phyloP scores from a whole-genome alignment of 1,139 yeast genomes.

The Saccharomyces hybrid region DNA sequence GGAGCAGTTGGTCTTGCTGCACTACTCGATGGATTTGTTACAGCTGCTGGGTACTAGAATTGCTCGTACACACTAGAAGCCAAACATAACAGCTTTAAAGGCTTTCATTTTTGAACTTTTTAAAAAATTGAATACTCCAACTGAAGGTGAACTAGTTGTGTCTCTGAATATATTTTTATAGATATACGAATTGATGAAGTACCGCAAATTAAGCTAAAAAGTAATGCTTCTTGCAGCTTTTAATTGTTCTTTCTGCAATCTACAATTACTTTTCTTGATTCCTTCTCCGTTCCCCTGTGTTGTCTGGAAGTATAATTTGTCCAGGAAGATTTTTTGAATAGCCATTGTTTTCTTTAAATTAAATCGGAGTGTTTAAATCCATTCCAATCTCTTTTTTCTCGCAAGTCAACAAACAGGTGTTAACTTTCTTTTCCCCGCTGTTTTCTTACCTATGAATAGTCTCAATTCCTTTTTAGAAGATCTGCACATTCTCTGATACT shows the following conservation, averaged over 20 bases:
- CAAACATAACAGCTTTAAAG: neutral
- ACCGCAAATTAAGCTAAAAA: neutral
- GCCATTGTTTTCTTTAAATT: too few species aligned
- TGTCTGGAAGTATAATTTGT: too few species aligned
- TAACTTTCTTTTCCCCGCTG: too few species aligned
- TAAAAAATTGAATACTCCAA: neutral
- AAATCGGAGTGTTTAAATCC: too few species aligned
- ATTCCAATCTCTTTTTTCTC: too few species aligned
- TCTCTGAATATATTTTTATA: neutral
- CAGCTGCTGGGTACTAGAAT: conserved; percentile 11
- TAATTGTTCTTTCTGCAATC: neutral
- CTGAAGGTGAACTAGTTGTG: neutral
- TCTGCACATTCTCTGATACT: too few species aligned
- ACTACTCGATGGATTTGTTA: conserved; percentile 10
- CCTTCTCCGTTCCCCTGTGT: too few species aligned
- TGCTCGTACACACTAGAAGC: neutral
- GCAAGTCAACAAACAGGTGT: too few species aligned
- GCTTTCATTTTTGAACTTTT: neutral
- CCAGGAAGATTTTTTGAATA: too few species aligned
- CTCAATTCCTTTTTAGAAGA: too few species aligned
- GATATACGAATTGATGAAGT: neutral
- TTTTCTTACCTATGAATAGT: too few species aligned
- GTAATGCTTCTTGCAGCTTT: neutral
- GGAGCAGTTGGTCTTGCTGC: conserved; percentile 42
- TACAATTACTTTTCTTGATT: neutral